Percentiles rank a stretch among this genome's conserved stretches.
phyloP scores from a whole-genome alignment of 2,329 filamentous ascomycete genomes.

The Sordariomycetes sp. region DNA sequence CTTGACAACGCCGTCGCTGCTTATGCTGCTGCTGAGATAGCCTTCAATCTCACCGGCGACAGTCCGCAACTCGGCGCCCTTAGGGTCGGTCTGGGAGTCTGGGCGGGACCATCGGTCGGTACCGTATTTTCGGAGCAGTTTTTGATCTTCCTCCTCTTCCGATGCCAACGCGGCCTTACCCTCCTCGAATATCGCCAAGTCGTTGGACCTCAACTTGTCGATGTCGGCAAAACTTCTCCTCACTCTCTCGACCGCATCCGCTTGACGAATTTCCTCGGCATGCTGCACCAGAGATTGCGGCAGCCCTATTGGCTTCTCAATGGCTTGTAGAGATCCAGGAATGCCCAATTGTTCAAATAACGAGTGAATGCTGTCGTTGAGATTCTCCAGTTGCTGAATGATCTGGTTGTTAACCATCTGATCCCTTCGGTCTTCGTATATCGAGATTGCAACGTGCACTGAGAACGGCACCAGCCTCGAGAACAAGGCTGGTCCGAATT shows the following conservation, averaged over 20 bases:
- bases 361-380: constrained; percentile 74
- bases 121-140: constrained; percentile 67
- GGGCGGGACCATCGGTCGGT: constrained; percentile 76
- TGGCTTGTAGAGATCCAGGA: constrained; percentile 83
- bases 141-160: constrained; percentile 77
- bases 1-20: constrained; percentile 54
- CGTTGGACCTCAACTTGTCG: constrained; percentile 75
- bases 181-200: constrained; percentile 72
- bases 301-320: constrained; percentile 88
- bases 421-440: constrained; percentile 87
- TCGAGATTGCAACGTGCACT: constrained; percentile 88
- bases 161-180: constrained; percentile 68
- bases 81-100: constrained; percentile 59
- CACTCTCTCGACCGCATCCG: constrained; percentile 72
- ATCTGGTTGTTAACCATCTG: constrained; percentile 84
- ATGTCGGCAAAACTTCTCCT: constrained; percentile 79
- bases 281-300: constrained; percentile 80
- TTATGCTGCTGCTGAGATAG: constrained; percentile 62
- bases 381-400: constrained; percentile 70
- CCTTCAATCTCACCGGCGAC: constrained; percentile 67
- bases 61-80: constrained; percentile 25
- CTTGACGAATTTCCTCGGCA: constrained; percentile 87
- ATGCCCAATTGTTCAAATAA: constrained; percentile 75
- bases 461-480: constrained; percentile 90
- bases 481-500: constrained; percentile 80